Evolutionary conservation across 108 stramenopile genomes (phyloP), one percentile per base, ranked within the genome.

Genomic region (Fragilariopsis cylindrus): DNA sequence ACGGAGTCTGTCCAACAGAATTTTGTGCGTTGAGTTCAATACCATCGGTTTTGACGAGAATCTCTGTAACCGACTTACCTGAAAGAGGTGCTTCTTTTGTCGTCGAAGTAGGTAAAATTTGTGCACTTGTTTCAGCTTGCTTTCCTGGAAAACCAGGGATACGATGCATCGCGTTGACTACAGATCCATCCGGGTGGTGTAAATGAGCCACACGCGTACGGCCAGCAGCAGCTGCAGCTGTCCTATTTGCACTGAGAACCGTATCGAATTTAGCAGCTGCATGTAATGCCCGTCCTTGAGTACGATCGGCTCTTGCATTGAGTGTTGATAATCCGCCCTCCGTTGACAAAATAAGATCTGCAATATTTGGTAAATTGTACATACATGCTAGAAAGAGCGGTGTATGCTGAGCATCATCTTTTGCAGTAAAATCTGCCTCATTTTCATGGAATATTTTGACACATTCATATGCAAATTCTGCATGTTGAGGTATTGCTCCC

Each of bases 241-340:
- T 57, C n/a, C 54, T 63, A 11, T 74, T 68, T 2, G 74, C 77
- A 48, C 47, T 74, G 11, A 69, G 15, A 44, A 63, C 15, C 8
- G 80, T 79, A 73, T 96, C 91, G 60, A 82, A 96, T 66, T 84
- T 89, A 8, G 94, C 94, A n/a, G 92, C 92, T n/a, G 88, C 90
- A 72, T 96, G 94, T 7, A 96, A 76, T 18, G 92, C 74, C 49
- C 92, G 78, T 16, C 92, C 92, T 45, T 92, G 92, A 18, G 82
- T 76, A 58, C 94, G 77, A 75, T 96, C 94, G 3, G 90, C 76
- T 21, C 84, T 64, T 49, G 78, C 52, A 68, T 96, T 96, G 42
- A 96, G 75, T 1, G 94, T 93, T 7, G 87, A 79, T 48, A 67
- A 68, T 8, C 89, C 85, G 7, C 57, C 53, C 9, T 86, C 84